Base-by-base conservation (phyloP, 192 early-diverging fungal genomes). In the Backusella westeae region DNA sequence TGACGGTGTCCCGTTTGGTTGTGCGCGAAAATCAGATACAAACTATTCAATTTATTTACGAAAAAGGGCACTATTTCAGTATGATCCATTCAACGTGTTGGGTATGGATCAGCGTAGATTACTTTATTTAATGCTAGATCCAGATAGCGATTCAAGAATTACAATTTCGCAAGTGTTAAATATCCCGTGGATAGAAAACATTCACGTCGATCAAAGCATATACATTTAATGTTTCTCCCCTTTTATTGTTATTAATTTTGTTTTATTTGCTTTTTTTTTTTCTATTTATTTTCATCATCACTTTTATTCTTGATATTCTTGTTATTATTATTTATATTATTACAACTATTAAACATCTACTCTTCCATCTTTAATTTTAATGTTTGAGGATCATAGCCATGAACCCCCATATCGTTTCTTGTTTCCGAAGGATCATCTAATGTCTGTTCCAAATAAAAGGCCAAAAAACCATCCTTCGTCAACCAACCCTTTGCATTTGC, bases 361-460 rank as follows among this genome's bases (percentile, higher is more conserved):
- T 75, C 74, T 65, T 75, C 74, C 74, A 75, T 75, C 21, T 65
- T 63, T 67, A 44, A 23, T 67, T 46, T 75, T 21, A 75, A 67
- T 36, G 59, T 68, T 34, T 75, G 65, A 67, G 74, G 39, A 79
- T 88, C 87, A 74, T 83, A 88, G 17, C 87, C 87, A 71, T 88
- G 87, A 46, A 83, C 85, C 49, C 80, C 76, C 35, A 88, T 59
- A 68, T 88, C 87, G 19, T 82, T 81, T 72, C 87, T 78, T 17
- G 87, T 88, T 81, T 88, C 87, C 36, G 84, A 84, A 12, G 87
- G 87, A 46, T 88, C 87, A 53, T 88, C 87, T 23, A 88, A 76
- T 6, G 87, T 88, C 70, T 88, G 87, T 53, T 86, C 85, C 67
- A 88, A 74, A 73, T 85, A 88, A 80, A 88, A 88, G 36, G 81